Base-by-base conservation (phyloP, 257 asterid species). In the Penstemon eatonii region DNA sequence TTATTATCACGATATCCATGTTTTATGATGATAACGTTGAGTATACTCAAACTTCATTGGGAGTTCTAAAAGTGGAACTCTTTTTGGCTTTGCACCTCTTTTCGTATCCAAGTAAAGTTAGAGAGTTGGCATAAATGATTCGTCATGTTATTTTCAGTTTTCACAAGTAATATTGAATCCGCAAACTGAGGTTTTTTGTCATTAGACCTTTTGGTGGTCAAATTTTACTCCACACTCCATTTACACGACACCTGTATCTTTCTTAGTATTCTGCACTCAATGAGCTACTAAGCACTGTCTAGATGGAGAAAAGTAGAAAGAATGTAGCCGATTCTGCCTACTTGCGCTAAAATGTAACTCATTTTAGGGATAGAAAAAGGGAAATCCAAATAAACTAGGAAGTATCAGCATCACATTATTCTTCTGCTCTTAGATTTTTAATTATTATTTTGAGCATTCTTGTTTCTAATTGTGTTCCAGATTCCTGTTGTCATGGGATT, bases 401-500 rank as follows among this genome's bases (percentile, higher is more conserved):
- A 11, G 54, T 49, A 49, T 10, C 0, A 49, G 15, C 4, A 9
- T 15, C 15, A 6, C 10, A 9, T 49, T 3, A 12, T 9, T 49
- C 54, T 49, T 49, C 54, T 13, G 15, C 18, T 57, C 18, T 41
- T 8, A 33, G 57, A 36, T 18, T 58, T 41, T 66, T 49, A 12
- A 66, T 54, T 63, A 56, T 53, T 72, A 56, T 64, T 70, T 47
- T 66, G 45, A 71, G 53, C 42, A 36, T 66, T 46, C 71, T 68
- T 52, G 69, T 67, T 6, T 40, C 43, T 56, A 66, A 41, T 39
- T 60, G 55, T 62, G 42, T 70, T 71, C 49, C 84, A 94, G 99
- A 84, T 94, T 78, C 99, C 98, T 43, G 80, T 81, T 60, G 93
- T 90, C 73, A 94, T 89, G 99, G 80, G 96, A 73, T 94, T 94